Evolutionary conservation across 2,329 filamentous ascomycete species (phyloP), one percentile per base, ranked within the genome.

Genomic region (Aspergillus aculeatinus): DNA sequence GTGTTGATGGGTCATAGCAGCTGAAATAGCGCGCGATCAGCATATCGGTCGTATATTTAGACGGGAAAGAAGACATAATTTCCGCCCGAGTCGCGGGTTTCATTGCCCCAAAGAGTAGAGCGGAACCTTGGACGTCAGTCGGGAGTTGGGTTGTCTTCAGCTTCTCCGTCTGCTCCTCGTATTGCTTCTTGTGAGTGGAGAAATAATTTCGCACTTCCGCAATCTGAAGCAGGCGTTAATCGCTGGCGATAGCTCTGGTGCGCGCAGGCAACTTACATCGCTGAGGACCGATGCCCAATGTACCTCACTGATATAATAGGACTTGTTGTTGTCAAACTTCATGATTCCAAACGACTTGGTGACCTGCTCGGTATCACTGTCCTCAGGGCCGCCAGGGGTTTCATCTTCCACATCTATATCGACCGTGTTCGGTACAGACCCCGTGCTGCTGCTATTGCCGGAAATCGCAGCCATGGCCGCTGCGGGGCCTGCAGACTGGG

Each of bases 181-280:
- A 83, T 65, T 97, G 92, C 71, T 95, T 93, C 74, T 95, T 96
- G 77, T 97, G 92, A 39, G 84, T 86, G 19, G 80, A 78, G 70
- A 96, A 98, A 77, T 95, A 97, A 67, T 89, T 93, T 72, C 94
- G 96, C 27, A 99, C 94, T 79, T 99, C 95, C 10, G 91, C 83
- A 64, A 99, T 95, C 84, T 89, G 57, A 29, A 39, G 5, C 9
- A 23, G n/a, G 51, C 6, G 51, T 19, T 65, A 62, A 66, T 31
- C 54, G 48, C 6, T 52, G 42, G 9, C 48, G 25, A 63, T 49
- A 39, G n/a, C 21, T 16, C 33, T 23, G 33, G 7, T 11, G 19
- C 11, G 29, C 23, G 23, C 19, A n/a, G 49, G 27, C 56, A 42
- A 68, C 81, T 74, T 68, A 84, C 82, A 75, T 93, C 90, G 67